Evolutionary conservation across 2,329 filamentous ascomycete species (phyloP).

Genomic region (Tolypocladium tropicale): DNA sequence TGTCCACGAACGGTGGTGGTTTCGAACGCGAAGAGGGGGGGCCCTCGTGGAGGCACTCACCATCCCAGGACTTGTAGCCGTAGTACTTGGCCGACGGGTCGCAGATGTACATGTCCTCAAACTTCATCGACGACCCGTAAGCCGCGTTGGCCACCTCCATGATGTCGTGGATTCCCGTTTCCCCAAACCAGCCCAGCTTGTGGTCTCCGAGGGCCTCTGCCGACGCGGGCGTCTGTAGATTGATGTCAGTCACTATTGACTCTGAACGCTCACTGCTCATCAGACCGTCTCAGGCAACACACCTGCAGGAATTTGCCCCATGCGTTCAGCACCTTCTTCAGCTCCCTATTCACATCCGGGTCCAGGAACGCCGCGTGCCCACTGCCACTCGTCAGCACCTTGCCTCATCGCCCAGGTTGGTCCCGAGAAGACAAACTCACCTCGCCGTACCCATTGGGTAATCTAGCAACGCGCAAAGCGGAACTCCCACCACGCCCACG

Average conservation of each 20-base stretch:
- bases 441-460: slow-evolving; percentile 46
- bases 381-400: slow-evolving; percentile 12
- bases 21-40: too few species aligned
- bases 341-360: slow-evolving; percentile 40
- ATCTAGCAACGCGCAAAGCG: slow-evolving; percentile 42
- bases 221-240: slow-evolving; percentile 36
- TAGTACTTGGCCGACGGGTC: slow-evolving; percentile 42
- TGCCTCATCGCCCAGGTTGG: too few species aligned
- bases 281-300: neutral
- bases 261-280: neutral
- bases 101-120: slow-evolving; percentile 52
- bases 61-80: slow-evolving; percentile 59
- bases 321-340: slow-evolving; percentile 44
- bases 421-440: slow-evolving; percentile 12
- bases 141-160: slow-evolving; percentile 41
- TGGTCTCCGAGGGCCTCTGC: slow-evolving; percentile 36
- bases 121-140: slow-evolving; percentile 29
- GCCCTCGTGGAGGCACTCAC: slow-evolving; percentile 15
- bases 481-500: slow-evolving; percentile 43
- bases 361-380: slow-evolving; percentile 45
- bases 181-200: slow-evolving; percentile 43
- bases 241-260: neutral
- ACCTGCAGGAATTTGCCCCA: slow-evolving; percentile 46
- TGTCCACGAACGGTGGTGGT: too few species aligned
- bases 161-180: slow-evolving; percentile 34